phyloP scores from a whole-genome alignment of 2,329 filamentous ascomycete genomes.

The Tolypocladium tropicale region DNA sequence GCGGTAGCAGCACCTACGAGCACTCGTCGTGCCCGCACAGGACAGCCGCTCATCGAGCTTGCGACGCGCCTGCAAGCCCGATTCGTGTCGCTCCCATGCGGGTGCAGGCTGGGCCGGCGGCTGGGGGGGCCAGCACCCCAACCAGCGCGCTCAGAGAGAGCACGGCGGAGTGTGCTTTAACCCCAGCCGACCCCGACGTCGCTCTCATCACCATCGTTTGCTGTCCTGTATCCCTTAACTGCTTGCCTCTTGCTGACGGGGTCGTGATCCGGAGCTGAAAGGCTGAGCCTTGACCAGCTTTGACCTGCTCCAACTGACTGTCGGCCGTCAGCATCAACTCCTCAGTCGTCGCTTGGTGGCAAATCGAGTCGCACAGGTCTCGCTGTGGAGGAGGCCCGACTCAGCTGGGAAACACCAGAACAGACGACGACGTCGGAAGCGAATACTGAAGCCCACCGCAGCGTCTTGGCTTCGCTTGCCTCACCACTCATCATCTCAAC shows the following conservation, averaged over 20 bases:
- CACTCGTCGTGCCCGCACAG: not conserved
- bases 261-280: not conserved
- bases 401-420: not conserved
- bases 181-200: not conserved
- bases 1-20: not conserved
- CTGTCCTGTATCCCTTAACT: not conserved
- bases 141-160: not conserved
- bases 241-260: not conserved
- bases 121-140: not conserved
- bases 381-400: not conserved
- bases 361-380: not conserved
- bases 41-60: not conserved
- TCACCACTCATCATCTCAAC: not conserved
- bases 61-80: not conserved
- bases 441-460: too few species aligned
- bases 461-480: not conserved
- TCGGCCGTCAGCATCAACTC: not conserved
- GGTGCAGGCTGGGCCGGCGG: not conserved
- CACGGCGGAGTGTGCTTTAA: not conserved
- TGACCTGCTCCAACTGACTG: not conserved
- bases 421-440: not conserved
- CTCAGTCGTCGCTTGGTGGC: not conserved
- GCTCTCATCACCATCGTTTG: not conserved
- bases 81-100: not conserved
- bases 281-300: not conserved